A percentile compares a stretch with the other conserved stretches of the same genome.
Evolutionary conservation across 352 stramenopile species (phyloP).

Genomic region (Pythium rishiriense): DNA sequence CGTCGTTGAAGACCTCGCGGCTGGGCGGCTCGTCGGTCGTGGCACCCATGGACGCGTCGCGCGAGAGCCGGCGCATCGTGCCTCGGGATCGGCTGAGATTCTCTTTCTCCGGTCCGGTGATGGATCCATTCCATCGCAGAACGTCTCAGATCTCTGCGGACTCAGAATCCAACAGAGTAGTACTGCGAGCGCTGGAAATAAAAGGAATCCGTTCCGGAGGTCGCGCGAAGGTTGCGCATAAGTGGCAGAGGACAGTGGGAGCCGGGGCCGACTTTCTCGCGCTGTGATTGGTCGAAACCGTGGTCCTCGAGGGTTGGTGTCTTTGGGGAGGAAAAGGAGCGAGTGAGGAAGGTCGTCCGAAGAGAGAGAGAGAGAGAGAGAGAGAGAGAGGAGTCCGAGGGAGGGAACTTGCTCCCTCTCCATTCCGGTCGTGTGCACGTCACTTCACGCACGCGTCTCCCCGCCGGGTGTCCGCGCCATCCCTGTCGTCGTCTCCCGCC

Average conservation of each 20-base stretch:
- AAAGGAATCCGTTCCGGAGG: not conserved
- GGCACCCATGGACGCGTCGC: not conserved
- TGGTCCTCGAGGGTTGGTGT: conserved; percentile 3
- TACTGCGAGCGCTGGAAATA: not conserved
- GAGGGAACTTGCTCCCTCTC: not conserved
- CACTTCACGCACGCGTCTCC: not conserved
- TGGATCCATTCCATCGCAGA: not conserved
- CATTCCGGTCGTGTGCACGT: conserved; percentile 16
- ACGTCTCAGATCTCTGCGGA: conserved; percentile 3
- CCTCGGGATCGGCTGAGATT: not conserved
- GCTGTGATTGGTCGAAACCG: conserved; percentile 31
- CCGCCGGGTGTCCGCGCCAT: not conserved
- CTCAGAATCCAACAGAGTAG: not conserved
- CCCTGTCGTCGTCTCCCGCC: not conserved
- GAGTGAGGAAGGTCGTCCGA: conserved; percentile 1
- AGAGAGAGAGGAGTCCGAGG: not conserved
- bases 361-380: not conserved
- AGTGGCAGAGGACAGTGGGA: conserved; percentile 31
- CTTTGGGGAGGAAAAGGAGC: conserved; percentile 4
- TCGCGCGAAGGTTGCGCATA: conserved; percentile 32
- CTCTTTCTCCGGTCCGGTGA: not conserved
- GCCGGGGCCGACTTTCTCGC: not conserved
- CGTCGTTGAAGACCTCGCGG: conserved; percentile 54
- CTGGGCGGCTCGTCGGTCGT: conserved; percentile 11
- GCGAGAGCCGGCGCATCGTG: conserved; percentile 20